phyloP scores from a whole-genome alignment of 1,284 basidiomycete genomes.

The Heterobasidion irregulare region DNA sequence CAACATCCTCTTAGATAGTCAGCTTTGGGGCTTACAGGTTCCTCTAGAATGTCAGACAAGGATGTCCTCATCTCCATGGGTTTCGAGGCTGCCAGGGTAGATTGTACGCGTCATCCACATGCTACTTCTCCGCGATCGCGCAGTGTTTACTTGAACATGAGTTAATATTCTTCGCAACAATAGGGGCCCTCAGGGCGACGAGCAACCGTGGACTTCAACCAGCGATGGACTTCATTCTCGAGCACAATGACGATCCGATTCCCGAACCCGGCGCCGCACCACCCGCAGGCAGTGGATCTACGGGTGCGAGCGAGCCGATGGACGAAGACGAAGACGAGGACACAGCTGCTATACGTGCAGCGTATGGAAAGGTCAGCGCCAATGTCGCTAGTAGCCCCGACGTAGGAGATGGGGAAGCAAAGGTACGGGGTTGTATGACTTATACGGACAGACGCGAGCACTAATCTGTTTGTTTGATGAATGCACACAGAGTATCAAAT shows the following conservation, averaged over 20 bases:
- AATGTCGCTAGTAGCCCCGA: slow-evolving; percentile 22
- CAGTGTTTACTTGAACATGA: background rate
- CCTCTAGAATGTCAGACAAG: slow-evolving; percentile 53
- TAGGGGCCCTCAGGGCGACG: slow-evolving; percentile 84
- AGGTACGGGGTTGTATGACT: slow-evolving; percentile 29
- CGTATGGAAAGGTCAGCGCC: slow-evolving; percentile 28
- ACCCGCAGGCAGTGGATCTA: slow-evolving; percentile 10
- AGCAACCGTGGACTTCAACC: slow-evolving; percentile 74
- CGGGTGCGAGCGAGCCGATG: slow-evolving; percentile 28
- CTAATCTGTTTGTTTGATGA: background rate
- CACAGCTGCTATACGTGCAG: slow-evolving; percentile 47
- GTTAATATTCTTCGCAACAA: slow-evolving; percentile 1
- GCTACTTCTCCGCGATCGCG: background rate
- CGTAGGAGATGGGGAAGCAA: slow-evolving; percentile 47
- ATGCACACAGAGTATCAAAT: slow-evolving; percentile 62
- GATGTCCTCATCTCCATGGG: slow-evolving; percentile 83
- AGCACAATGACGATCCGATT: slow-evolving; percentile 66
- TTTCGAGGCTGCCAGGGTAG: slow-evolving; percentile 74
- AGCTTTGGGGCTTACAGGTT: no score
- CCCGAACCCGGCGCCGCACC: slow-evolving; percentile 40
- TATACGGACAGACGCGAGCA: background rate
- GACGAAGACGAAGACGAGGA: slow-evolving; percentile 73
- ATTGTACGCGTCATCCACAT: slow-evolving; percentile 47
- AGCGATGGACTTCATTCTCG: slow-evolving; percentile 83
- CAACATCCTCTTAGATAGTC: no score